Evolutionary conservation across 345 rosid species (phyloP).

Genomic region (Trapa bicornis): DNA sequence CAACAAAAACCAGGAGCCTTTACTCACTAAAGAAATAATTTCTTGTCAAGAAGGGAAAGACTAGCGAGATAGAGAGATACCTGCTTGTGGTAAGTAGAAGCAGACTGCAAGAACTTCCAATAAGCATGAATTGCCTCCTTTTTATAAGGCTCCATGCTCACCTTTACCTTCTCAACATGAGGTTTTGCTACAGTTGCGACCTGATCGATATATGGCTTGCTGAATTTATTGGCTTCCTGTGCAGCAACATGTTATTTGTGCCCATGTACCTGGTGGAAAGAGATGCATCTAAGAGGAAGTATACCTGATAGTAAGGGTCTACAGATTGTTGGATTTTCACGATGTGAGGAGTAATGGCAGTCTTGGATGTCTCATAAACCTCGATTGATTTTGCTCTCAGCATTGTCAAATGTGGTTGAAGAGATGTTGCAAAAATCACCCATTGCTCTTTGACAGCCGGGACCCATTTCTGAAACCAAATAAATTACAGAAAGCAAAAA

Average conservation of each 20-base stretch:
- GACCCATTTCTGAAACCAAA: conserved; percentile 50
- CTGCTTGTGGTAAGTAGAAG: conserved; percentile 81
- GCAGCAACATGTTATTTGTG: conserved; percentile 11
- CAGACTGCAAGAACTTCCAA: conserved; percentile 68
- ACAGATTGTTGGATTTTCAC: conserved; percentile 43
- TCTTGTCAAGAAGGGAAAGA: too few species aligned
- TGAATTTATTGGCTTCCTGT: conserved; percentile 76
- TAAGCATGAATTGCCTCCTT: conserved; percentile 47
- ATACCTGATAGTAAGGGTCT: conserved; percentile 87
- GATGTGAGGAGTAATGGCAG: conserved; percentile 49
- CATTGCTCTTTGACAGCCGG: conserved; percentile 53
- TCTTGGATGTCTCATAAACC: conserved; percentile 51
- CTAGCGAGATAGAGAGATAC: conserved; percentile 15
- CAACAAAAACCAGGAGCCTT: background rate
- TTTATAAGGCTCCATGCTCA: conserved; percentile 67
- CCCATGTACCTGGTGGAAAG: background rate
- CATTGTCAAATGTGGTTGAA: conserved; percentile 58
- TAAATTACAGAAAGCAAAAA: background rate
- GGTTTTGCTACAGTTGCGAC: conserved; percentile 73
- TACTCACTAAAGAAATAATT: background rate
- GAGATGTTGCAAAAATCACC: conserved; percentile 31
- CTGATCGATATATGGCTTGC: conserved; percentile 84
- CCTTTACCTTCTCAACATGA: conserved; percentile 56
- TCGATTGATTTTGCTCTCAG: conserved; percentile 46
- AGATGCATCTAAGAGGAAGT: background rate